Conservation (phyloP, 768 basidiomycete genomes). For the Mycena latifolia region DNA sequence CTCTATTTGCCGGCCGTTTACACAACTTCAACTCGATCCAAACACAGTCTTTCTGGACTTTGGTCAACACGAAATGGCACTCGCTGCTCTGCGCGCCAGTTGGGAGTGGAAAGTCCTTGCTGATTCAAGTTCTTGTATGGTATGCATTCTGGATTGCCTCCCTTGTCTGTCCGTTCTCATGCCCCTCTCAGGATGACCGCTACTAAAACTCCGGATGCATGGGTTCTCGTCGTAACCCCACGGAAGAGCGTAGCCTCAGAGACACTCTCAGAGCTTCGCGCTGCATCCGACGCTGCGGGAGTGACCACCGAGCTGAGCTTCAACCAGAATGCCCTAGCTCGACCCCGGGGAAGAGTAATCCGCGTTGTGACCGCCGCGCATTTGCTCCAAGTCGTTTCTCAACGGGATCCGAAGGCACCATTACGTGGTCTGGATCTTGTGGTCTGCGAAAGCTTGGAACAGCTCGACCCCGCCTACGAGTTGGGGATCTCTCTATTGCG, state of each 20-base stretch:
- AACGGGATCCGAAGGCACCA: constrained; percentile 42
- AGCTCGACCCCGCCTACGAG: constrained; percentile 86
- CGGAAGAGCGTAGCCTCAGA: constrained; percentile 68
- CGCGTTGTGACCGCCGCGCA: constrained; percentile 68
- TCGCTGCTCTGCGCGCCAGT: constrained; percentile 83
- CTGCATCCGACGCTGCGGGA: constrained; percentile 49
- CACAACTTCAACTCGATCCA: constrained; percentile 86
- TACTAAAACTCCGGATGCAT: constrained; percentile 55
- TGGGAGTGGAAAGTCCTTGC: constrained; percentile 83
- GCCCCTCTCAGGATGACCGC: constrained; percentile 65
- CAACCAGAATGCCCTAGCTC: constrained; percentile 50
- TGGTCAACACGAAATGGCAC: constrained; percentile 76
- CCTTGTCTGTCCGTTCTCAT: neutral
- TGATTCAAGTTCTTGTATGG: constrained; percentile 82
- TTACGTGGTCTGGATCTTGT: constrained; percentile 69
- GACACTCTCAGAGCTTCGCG: constrained; percentile 64
- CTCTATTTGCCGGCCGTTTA: constrained; percentile 59
- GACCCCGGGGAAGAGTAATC: constrained; percentile 58
- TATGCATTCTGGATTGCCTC: constrained; percentile 50
- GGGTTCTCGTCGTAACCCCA: constrained; percentile 76
- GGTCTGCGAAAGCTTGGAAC: constrained; percentile 88
- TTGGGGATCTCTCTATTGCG: constrained; percentile 81
- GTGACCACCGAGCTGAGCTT: constrained; percentile 56
- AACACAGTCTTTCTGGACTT: constrained; percentile 89
- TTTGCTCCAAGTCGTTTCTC: constrained; percentile 59